Percentiles rank a stretch among this genome's conserved stretches.
These are phyloP conservation scores for Leishmania major DNA, from an alignment of 208 protist genomes.

Conservation along the genomic window DNA sequence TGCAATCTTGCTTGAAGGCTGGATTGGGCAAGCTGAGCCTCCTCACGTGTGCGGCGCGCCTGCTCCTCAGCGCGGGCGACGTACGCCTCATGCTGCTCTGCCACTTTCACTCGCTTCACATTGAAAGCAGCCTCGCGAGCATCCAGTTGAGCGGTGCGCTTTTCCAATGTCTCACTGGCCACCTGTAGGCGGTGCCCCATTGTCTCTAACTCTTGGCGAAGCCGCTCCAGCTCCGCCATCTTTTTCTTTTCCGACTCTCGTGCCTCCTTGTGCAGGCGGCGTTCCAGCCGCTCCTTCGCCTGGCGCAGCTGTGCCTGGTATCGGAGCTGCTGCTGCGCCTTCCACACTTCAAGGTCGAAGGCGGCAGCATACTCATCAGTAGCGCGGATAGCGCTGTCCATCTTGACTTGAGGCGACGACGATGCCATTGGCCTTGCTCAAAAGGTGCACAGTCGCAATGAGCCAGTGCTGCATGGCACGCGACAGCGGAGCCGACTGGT, in stretches of 20 bases:
- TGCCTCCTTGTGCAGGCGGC: conserved; percentile 41
- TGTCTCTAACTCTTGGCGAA: conserved; percentile 61
- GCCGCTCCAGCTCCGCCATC: conserved; percentile 54
- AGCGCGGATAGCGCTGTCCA: conserved; percentile 45
- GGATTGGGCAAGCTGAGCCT: conserved; percentile 43
- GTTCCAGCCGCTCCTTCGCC: conserved; percentile 62
- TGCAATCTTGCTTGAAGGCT: conserved; percentile 53
- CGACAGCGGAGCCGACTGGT: neutral
- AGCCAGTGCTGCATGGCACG: neutral
- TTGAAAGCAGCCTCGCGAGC: conserved; percentile 80
- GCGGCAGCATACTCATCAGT: conserved; percentile 87
- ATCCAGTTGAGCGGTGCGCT: conserved; percentile 68
- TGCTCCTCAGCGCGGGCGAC: conserved; percentile 62
- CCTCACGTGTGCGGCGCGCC: conserved; percentile 56
- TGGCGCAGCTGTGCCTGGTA: conserved; percentile 70
- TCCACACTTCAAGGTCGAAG: conserved; percentile 93
- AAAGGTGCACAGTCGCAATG: neutral
- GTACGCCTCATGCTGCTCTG: conserved; percentile 84
- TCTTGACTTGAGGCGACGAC: conserved; percentile 8
- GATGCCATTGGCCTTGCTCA: conserved; percentile 11
- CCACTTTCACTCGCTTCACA: conserved; percentile 62
- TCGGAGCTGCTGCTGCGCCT: conserved; percentile 83
- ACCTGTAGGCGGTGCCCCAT: conserved; percentile 65
- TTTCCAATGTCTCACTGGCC: conserved; percentile 58
- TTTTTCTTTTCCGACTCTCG: conserved; percentile 31